A percentile compares a stretch with the other conserved stretches of the same genome.
These are phyloP conservation scores for Moricandia arvensis DNA, from an alignment of 345 rosid species.

Conservation along the genomic window DNA sequence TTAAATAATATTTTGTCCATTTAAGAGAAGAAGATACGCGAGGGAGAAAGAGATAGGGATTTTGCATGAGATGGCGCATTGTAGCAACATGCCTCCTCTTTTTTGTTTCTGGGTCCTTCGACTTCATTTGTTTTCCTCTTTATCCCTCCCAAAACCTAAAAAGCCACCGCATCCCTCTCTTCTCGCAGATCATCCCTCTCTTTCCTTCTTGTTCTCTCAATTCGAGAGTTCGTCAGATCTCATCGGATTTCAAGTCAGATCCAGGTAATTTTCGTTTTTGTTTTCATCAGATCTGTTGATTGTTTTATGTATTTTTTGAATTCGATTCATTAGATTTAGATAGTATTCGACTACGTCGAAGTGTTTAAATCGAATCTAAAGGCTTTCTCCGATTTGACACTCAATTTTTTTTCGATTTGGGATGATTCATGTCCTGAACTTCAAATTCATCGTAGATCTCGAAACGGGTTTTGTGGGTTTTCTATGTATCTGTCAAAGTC, in stretches of 20 bases:
- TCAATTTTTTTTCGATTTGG: not conserved
- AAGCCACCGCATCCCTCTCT: not conserved
- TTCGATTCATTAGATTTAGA: constrained; percentile 2
- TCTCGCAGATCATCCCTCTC: not conserved
- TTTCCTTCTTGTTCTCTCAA: not conserved
- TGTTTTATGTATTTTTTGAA: not conserved
- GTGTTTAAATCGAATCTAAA: not conserved
- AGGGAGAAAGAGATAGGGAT: not conserved
- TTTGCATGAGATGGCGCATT: not conserved
- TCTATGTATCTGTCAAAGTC: not conserved
- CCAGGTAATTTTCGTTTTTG: constrained; percentile 9
- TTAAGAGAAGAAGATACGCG: not conserved
- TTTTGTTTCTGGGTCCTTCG: not conserved
- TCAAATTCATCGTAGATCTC: not conserved
- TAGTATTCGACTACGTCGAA: not conserved
- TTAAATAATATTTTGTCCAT: not conserved
- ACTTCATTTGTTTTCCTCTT: not conserved
- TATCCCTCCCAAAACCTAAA: not conserved
- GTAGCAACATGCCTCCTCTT: not conserved
- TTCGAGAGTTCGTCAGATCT: not conserved
- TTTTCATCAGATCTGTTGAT: constrained; percentile 11
- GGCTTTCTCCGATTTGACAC: not conserved
- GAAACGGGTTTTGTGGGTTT: not conserved
- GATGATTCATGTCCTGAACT: not conserved
- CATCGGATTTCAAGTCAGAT: constrained; percentile 11